These are phyloP conservation scores for Malus hybrid DNA, from an alignment of 331 rosid species.

Conservation along the genomic window DNA sequence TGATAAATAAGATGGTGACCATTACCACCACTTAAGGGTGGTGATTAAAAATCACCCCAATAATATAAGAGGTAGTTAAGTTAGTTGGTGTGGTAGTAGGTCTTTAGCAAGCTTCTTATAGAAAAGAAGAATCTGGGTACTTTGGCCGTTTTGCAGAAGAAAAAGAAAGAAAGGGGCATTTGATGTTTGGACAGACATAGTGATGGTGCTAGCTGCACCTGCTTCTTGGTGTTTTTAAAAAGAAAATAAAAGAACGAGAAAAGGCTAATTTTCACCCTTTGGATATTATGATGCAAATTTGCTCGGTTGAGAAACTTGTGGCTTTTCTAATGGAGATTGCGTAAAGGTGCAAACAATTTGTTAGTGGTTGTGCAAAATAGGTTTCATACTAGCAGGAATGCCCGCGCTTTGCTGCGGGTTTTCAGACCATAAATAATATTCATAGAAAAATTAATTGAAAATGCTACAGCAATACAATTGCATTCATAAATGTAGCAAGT, in stretches of 20 bases:
- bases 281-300: no score
- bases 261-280: neutral
- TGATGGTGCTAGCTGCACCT: constrained; percentile 2
- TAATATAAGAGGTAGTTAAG: constrained; percentile 21
- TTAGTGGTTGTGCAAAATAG: neutral
- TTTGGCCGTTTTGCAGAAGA: constrained; percentile 7
- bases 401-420: no score
- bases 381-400: no score
- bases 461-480: no score
- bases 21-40: no score
- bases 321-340: no score
- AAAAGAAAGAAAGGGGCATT: constrained; percentile 6
- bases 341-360: neutral
- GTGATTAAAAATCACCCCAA: neutral
- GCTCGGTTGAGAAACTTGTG: no score
- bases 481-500: no score
- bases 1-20: no score
- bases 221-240: neutral
- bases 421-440: no score
- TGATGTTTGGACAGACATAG: constrained; percentile 9
- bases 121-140: neutral
- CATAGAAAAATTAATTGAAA: no score
- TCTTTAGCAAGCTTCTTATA: neutral
- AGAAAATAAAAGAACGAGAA: neutral
- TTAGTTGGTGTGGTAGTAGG: constrained; percentile 40